Evolutionary conservation across 2,329 filamentous ascomycete species (phyloP).

Genomic region (Neophaeococcomyces aloes): DNA sequence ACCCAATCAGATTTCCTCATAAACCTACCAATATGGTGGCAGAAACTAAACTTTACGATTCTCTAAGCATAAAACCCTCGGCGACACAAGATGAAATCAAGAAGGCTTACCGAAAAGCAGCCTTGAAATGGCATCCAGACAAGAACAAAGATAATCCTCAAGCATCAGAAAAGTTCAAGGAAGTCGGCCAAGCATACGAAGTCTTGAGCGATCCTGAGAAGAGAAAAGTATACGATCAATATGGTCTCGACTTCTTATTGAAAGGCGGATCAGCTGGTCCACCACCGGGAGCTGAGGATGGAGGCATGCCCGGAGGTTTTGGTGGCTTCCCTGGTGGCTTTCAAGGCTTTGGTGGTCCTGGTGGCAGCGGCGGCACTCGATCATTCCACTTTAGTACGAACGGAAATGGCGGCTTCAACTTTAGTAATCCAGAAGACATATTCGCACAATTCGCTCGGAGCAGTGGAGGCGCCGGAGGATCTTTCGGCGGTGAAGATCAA

Average conservation of each 20-base stretch:
- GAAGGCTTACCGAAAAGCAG: conserved; percentile 84
- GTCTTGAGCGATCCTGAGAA: conserved; percentile 96
- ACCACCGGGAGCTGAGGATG: conserved; percentile 45
- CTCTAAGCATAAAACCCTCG: conserved; percentile 64
- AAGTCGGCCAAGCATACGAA: conserved; percentile 94
- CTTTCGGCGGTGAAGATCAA: neutral
- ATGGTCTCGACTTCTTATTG: conserved; percentile 83
- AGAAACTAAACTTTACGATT: conserved; percentile 92
- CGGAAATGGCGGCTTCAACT: conserved; percentile 55
- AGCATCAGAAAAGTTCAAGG: conserved; percentile 92
- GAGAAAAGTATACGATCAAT: conserved; percentile 89
- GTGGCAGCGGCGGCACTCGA: conserved; percentile 46
- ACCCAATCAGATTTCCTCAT: conserved; percentile 12
- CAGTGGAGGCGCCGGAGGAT: conserved; percentile 33
- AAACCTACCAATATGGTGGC: conserved; percentile 60
- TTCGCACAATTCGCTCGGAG: conserved; percentile 72
- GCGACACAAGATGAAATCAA: conserved; percentile 92
- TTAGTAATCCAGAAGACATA: conserved; percentile 72
- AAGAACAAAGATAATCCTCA: conserved; percentile 90
- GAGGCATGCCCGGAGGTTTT: conserved; percentile 46
- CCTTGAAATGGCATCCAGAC: conserved; percentile 88
- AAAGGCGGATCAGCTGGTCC: conserved; percentile 64
- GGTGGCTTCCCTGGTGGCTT: conserved; percentile 36
- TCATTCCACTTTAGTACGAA: conserved; percentile 42
- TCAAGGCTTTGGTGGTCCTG: conserved; percentile 38